Conservation (phyloP, 768 basidiomycete species). For the Hydnum rufescens region DNA sequence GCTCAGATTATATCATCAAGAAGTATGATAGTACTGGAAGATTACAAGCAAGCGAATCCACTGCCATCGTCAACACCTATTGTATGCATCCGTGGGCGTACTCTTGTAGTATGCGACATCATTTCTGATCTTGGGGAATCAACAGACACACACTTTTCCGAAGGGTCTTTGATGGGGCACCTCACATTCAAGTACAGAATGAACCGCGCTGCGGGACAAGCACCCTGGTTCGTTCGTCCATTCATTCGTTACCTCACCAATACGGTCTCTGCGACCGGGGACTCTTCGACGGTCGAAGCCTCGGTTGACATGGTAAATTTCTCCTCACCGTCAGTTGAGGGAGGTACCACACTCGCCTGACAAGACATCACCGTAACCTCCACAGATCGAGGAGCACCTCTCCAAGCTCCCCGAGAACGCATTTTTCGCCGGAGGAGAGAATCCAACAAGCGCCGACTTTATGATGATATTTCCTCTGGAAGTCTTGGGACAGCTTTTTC, state of each 20-base stretch:
- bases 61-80: slow-evolving; percentile 9
- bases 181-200: slow-evolving; percentile 11
- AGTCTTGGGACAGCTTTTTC: slow-evolving; percentile 8
- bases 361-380: neutral
- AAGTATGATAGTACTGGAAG: slow-evolving; percentile 19
- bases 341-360: neutral
- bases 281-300: neutral
- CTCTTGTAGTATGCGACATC: neutral
- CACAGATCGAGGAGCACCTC: slow-evolving; percentile 24
- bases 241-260: slow-evolving; percentile 9
- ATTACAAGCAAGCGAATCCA: slow-evolving; percentile 7
- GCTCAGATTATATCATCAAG: slow-evolving; percentile 25
- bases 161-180: slow-evolving; percentile 14
- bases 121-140: no score
- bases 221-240: slow-evolving; percentile 7
- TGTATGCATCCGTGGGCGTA: slow-evolving; percentile 4
- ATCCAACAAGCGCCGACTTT: slow-evolving; percentile 27
- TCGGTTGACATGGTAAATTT: neutral
- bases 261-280: slow-evolving; percentile 3
- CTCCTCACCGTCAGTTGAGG: neutral
- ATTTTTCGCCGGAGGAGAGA: slow-evolving; percentile 22
- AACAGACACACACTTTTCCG: slow-evolving; percentile 14
- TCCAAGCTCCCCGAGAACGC: slow-evolving; percentile 13
- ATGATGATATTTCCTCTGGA: slow-evolving; percentile 27
- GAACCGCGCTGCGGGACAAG: slow-evolving; percentile 3